phyloP scores from a whole-genome alignment of 2,329 filamentous ascomycete species.

The Didymella keratinophila region DNA sequence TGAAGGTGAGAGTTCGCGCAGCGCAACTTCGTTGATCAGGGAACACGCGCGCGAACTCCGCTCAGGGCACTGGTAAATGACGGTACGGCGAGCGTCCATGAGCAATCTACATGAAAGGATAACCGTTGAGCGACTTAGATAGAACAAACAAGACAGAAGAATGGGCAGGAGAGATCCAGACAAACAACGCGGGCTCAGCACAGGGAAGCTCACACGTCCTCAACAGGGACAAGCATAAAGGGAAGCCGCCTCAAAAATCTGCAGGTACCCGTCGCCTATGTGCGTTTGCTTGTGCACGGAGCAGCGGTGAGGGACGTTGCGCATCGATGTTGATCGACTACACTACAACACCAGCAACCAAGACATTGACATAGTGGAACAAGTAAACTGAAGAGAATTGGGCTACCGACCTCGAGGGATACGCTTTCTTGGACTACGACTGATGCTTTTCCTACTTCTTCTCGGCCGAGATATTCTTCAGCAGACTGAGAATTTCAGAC shows the following conservation, averaged over 20 bases:
- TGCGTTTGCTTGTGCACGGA: not conserved
- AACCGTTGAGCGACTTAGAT: not conserved
- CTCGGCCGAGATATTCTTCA: slow-evolving; percentile 63
- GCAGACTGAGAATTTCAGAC: slow-evolving; percentile 86
- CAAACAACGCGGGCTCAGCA: not conserved
- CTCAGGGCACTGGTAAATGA: not conserved
- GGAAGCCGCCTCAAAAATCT: slow-evolving; percentile 5
- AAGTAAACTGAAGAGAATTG: not conserved
- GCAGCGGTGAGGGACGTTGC: slow-evolving; percentile 15
- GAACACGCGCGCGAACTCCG: not conserved
- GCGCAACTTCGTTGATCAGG: not conserved
- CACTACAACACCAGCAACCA: not conserved
- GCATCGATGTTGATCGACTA: not conserved
- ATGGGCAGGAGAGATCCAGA: not conserved
- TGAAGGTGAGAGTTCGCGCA: slow-evolving; percentile 18
- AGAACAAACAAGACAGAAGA: not conserved
- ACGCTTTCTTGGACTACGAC: slow-evolving; percentile 4
- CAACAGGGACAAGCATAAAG: not conserved
- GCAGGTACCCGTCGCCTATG: slow-evolving; percentile 31
- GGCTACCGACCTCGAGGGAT: slow-evolving; percentile 1
- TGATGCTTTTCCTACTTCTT: slow-evolving; percentile 9
- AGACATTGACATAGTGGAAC: not conserved
- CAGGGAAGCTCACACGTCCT: not conserved
- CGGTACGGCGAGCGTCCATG: not conserved
- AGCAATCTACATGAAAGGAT: not conserved